A percentile compares a stretch with the other conserved stretches of the same genome.
Evolutionary conservation across 164 flowering plant species (phyloP).

Genomic region (Sedum album): DNA sequence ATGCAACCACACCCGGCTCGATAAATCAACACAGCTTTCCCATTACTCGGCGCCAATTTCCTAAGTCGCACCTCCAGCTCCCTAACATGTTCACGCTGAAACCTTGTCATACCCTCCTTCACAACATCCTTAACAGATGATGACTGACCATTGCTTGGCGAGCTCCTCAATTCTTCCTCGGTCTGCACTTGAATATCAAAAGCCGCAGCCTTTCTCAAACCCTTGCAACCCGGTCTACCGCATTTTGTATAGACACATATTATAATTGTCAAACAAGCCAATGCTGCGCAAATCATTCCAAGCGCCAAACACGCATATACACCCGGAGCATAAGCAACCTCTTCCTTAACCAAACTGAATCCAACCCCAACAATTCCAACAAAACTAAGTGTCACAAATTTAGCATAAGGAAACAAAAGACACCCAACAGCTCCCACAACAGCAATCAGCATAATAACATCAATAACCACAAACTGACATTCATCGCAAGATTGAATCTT

Average conservation of each 20-base stretch:
- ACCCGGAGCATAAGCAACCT: slow-evolving; percentile 43
- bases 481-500: slow-evolving; percentile 38
- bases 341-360: slow-evolving; percentile 29
- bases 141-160: slow-evolving; percentile 21
- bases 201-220: slow-evolving; percentile 68
- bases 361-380: slow-evolving; percentile 22
- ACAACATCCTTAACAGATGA: slow-evolving; percentile 23
- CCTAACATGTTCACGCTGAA: slow-evolving; percentile 57
- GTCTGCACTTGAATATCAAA: slow-evolving; percentile 88
- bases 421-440: slow-evolving; percentile 63
- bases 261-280: slow-evolving; percentile 41
- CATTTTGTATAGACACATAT: slow-evolving; percentile 37
- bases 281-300: slow-evolving; percentile 32
- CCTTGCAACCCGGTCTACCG: slow-evolving; percentile 62
- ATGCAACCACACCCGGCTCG: slow-evolving; percentile 84
- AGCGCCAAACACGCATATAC: slow-evolving; percentile 50
- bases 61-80: slow-evolving; percentile 80
- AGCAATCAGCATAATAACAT: slow-evolving; percentile 59
- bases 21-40: slow-evolving; percentile 74
- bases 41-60: slow-evolving; percentile 92
- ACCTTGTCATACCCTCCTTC: slow-evolving; percentile 48
- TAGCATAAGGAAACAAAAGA: slow-evolving; percentile 52
- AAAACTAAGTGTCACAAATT: slow-evolving; percentile 18
- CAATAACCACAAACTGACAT: slow-evolving; percentile 52
- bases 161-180: slow-evolving; percentile 62